Percentiles rank a stretch among this genome's conserved stretches.
phyloP scores from a whole-genome alignment of 2,329 filamentous ascomycete genomes.

The Sporothrix euskadiensis region DNA sequence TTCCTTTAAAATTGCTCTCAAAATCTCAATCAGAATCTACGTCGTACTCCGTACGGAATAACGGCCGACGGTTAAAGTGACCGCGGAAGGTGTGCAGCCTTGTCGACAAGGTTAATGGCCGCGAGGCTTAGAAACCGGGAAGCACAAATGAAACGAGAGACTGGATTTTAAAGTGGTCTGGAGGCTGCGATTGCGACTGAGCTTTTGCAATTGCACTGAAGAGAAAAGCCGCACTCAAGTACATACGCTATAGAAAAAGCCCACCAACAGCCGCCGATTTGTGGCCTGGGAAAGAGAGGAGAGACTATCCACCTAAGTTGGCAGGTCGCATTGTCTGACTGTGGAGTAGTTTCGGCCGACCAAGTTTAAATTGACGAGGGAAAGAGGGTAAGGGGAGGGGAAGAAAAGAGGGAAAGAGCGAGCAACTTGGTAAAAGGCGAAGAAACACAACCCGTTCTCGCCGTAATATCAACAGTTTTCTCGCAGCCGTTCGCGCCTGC shows the following conservation, averaged over 20 bases:
- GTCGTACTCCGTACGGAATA: neutral
- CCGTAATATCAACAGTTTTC: neutral
- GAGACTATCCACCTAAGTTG: slow-evolving; percentile 1
- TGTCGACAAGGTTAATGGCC: neutral
- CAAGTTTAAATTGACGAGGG: slow-evolving; percentile 5
- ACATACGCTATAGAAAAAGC: too few species aligned
- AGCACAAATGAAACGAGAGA: slow-evolving; percentile 7
- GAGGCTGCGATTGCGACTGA: neutral
- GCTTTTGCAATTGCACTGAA: neutral
- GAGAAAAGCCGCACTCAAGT: neutral
- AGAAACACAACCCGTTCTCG: neutral
- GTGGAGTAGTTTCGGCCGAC: slow-evolving; percentile 10
- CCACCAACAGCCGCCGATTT: neutral
- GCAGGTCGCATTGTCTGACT: slow-evolving; percentile 14
- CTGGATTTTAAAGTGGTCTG: neutral
- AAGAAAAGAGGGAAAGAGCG: neutral
- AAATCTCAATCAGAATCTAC: too few species aligned
- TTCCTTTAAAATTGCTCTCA: neutral
- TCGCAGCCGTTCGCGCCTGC: neutral
- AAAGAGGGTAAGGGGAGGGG: neutral
- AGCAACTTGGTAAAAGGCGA: neutral
- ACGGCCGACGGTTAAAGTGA: neutral
- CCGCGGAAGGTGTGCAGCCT: slow-evolving; percentile 10
- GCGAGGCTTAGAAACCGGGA: slow-evolving; percentile 15
- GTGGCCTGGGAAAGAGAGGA: neutral